Base-by-base conservation (phyloP, 2,329 filamentous ascomycete genomes). In the Fusarium longipes region DNA sequence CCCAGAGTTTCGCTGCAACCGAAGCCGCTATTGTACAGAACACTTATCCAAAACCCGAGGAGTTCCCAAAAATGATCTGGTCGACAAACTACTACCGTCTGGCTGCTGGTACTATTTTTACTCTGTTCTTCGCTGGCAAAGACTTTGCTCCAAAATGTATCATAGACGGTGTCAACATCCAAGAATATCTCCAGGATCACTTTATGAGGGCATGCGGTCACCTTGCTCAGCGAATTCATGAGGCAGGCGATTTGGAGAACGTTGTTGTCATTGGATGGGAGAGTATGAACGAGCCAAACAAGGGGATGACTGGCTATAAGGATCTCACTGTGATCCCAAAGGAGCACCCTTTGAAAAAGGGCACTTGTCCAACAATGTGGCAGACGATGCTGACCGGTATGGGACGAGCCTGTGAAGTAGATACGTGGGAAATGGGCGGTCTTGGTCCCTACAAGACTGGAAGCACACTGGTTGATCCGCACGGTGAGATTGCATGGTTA, bases 11-110 rank as follows among this genome's bases (percentile, higher is more conserved):
- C 74, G 88, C 89, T 51, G 89, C 87, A 20, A 99, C 94, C 15
- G 91, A 97, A 79, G 95, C 95, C 6, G 93, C 96, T 35, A 86
- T 98, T 61, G 95, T 99, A 8, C 96, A 99, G 52, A 99, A 98
- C 74, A 96, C 92, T 3, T 97, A 93, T 75, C 89, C 92, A 11
- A 87, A 97, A 20, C 93, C 94, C 10, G 89, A 89, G 25, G 86
- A 90, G 2, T 99, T 95, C 70, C 96, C 96, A 24, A 98, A 97
- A 81, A 99, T 99, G 96, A 95, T 98, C 58, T 99, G 96, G 96
- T 93, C 95, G 17, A 98, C 96, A 50, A 99, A 99, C 77, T 99
- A 99, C 78, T 91, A 89, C 64, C 88, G 96, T 24, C 83, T 98
- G 48, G 94, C 91, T 4, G 92, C 91, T 48, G 93, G 94, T 69